phyloP scores from a whole-genome alignment of 768 basidiomycete genomes.

The Pleurotus sapidus region DNA sequence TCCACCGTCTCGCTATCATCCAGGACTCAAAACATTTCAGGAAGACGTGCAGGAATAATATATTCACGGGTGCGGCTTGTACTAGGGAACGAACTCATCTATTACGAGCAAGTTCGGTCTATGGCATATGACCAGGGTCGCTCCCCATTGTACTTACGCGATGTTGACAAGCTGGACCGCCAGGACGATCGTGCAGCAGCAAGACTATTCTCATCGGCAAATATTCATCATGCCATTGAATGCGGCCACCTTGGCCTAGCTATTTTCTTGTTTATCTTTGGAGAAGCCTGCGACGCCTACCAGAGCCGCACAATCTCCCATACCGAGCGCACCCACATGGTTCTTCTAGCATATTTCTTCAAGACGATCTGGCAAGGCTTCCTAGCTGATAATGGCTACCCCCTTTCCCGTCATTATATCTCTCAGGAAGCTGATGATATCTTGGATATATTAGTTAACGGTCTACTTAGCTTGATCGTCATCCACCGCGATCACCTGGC shows the following conservation, averaged over 20 bases:
- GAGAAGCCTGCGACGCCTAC: slow-evolving; percentile 24
- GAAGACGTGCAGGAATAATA: no score
- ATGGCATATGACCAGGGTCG: slow-evolving; percentile 10
- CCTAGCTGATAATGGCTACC: background rate
- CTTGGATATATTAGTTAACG: background rate
- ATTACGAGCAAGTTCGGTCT: slow-evolving; percentile 17
- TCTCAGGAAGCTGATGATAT: no score
- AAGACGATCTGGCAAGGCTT: background rate
- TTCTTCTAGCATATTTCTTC: slow-evolving; percentile 8
- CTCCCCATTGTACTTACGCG: slow-evolving; percentile 24
- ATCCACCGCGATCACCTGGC: no score
- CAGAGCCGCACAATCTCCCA: slow-evolving; percentile 20
- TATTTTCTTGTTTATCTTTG: slow-evolving; percentile 28
- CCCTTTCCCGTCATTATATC: background rate
- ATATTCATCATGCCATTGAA: slow-evolving; percentile 15
- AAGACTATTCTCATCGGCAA: slow-evolving; percentile 26
- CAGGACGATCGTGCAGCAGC: slow-evolving; percentile 35
- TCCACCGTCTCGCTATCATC: no score
- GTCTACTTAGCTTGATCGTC: no score
- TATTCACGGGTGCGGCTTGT: no score
- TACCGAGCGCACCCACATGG: slow-evolving; percentile 15
- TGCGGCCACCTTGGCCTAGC: slow-evolving; percentile 14
- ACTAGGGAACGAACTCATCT: slow-evolving; percentile 16
- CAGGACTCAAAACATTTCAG: no score
- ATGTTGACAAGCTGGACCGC: slow-evolving; percentile 28